phyloP scores from a whole-genome alignment of 1,284 basidiomycete species.

The Cerioporus squamosus region DNA sequence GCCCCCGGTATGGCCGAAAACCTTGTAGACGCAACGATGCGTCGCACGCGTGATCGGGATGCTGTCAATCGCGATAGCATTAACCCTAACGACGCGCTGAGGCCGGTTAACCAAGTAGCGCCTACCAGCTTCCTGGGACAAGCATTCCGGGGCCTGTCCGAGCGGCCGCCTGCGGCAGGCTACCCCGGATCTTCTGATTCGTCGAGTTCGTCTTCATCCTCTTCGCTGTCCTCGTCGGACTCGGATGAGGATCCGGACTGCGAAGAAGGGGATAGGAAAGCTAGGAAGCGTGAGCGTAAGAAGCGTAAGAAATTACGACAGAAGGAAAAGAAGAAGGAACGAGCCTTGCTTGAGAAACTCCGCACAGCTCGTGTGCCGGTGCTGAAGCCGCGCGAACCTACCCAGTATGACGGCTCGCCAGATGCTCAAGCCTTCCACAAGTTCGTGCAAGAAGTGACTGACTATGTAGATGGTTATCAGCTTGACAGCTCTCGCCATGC shows the following conservation, averaged over 20 bases:
- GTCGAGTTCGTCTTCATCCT: background rate
- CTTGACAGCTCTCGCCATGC: background rate
- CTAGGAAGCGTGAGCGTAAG: too few relatives aligned
- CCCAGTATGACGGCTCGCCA: slow-evolving; percentile 12
- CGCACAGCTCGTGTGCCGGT: background rate
- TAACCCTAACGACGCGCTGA: background rate
- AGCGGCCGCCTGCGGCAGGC: background rate
- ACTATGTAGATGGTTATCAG: slow-evolving; percentile 10
- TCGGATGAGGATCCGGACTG: too few relatives aligned
- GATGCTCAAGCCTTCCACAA: slow-evolving; percentile 24
- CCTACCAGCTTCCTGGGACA: slow-evolving; percentile 17
- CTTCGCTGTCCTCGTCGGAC: too few relatives aligned
- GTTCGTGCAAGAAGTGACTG: slow-evolving; percentile 15
- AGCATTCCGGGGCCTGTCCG: background rate
- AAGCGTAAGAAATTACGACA: too few relatives aligned
- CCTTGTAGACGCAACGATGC: too few relatives aligned
- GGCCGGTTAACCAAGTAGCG: slow-evolving; percentile 14
- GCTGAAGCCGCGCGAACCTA: slow-evolving; percentile 21
- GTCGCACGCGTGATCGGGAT: too few relatives aligned
- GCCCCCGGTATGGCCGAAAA: too few relatives aligned
- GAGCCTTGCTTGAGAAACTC: background rate
- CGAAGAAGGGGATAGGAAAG: too few relatives aligned
- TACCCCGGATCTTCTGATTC: background rate
- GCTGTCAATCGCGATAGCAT: background rate
- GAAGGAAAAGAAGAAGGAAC: too few relatives aligned